phyloP scores from a whole-genome alignment of 768 basidiomycete species.

The Amanita polypyramis region DNA sequence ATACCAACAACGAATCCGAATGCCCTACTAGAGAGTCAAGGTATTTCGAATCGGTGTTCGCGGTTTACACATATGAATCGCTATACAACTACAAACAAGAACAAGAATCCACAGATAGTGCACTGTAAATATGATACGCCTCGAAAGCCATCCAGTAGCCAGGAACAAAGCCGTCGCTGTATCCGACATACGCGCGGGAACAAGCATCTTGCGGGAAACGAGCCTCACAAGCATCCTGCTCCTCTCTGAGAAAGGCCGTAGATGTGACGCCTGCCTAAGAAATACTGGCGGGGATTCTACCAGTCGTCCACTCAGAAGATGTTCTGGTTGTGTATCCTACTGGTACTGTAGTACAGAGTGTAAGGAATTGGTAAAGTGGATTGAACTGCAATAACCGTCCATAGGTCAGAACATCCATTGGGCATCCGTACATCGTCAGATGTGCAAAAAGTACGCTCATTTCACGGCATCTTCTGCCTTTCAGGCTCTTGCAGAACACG shows the following conservation, averaged over 20 bases:
- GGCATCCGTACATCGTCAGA: constrained; percentile 50
- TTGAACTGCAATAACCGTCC: constrained; percentile 1
- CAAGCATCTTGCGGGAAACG: constrained; percentile 32
- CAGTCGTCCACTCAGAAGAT: constrained; percentile 33
- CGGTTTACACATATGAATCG: too few species aligned
- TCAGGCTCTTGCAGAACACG: constrained; percentile 38
- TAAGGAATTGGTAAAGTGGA: constrained; percentile 21
- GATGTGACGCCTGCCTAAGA: constrained; percentile 60
- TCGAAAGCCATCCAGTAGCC: constrained; percentile 37
- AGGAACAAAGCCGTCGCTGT: constrained; percentile 41
- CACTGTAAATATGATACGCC: constrained; percentile 12
- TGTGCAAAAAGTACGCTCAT: constrained; percentile 50
- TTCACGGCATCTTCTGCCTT: constrained; percentile 37
- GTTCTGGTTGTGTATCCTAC: constrained; percentile 57
- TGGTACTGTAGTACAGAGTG: constrained; percentile 67
- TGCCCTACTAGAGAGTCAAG: too few species aligned
- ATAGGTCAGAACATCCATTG: constrained; percentile 65
- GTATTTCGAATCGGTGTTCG: too few species aligned
- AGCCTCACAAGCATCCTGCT: constrained; percentile 41
- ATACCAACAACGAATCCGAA: too few species aligned
- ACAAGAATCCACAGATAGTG: not conserved
- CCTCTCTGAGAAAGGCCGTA: constrained; percentile 42
- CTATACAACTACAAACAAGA: too few species aligned
- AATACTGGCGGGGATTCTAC: constrained; percentile 13
- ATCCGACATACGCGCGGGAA: constrained; percentile 30